Evolutionary conservation across 2,329 filamentous ascomycete genomes (phyloP).

Genomic region (Xylariales sp.): DNA sequence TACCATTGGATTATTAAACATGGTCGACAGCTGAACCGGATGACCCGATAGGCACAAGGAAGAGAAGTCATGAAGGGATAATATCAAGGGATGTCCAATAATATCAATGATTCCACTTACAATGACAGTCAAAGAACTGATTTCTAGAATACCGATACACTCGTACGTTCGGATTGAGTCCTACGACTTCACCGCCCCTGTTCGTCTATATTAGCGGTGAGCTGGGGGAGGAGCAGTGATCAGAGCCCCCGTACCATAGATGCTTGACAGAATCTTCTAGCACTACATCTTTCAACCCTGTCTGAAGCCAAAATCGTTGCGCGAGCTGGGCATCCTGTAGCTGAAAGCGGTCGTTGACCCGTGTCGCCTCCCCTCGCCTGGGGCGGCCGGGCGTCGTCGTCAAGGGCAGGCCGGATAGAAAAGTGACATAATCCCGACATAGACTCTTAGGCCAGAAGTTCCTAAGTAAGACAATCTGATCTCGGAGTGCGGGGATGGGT

Average conservation of each 20-base stretch:
- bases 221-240: constrained; percentile 3
- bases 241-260: constrained; percentile 56
- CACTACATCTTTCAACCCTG: constrained; percentile 75
- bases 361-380: constrained; percentile 81
- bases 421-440: constrained; percentile 80
- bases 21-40: background rate
- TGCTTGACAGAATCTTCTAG: constrained; percentile 54
- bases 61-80: background rate
- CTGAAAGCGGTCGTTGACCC: constrained; percentile 92
- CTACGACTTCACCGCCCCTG: constrained; percentile 87
- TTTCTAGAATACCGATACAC: constrained; percentile 88
- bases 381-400: constrained; percentile 82
- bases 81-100: background rate
- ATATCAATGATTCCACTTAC: constrained; percentile 62
- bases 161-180: constrained; percentile 87
- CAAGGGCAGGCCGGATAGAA: constrained; percentile 73
- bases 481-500: constrained; percentile 54
- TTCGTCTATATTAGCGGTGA: constrained; percentile 40
- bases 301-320: constrained; percentile 78
- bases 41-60: background rate
- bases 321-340: constrained; percentile 81
- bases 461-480: constrained; percentile 78
- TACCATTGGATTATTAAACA: background rate
- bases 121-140: constrained; percentile 94
- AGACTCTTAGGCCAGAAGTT: constrained; percentile 80